These are phyloP conservation scores for Mycena citricolor DNA, from an alignment of 1,284 basidiomycete genomes.

Conservation along the genomic window DNA sequence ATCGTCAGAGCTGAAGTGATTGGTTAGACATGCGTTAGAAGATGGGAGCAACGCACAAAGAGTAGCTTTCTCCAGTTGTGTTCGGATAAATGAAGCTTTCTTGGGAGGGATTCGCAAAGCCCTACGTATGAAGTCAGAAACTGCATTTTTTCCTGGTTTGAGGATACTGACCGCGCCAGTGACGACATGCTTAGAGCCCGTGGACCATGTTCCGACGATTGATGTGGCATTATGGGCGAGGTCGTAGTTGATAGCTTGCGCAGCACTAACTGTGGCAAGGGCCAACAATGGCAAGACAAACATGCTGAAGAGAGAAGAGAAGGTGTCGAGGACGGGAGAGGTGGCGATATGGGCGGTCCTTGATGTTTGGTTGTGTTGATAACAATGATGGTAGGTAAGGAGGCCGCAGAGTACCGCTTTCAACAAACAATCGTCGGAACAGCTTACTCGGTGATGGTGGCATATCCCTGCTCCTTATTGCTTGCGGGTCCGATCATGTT, in stretches of 20 bases:
- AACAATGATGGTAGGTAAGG: no score
- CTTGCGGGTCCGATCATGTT: no score
- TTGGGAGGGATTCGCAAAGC: conserved; percentile 82
- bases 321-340: not conserved
- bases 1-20: conserved; percentile 53
- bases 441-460: no score
- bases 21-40: conserved; percentile 2
- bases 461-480: no score
- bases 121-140: conserved; percentile 47
- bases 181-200: conserved; percentile 70
- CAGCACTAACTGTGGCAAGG: conserved; percentile 35
- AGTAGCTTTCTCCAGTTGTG: conserved; percentile 83
- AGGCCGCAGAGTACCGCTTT: no score
- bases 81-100: conserved; percentile 77
- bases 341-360: conserved; percentile 5
- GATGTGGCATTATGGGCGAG: conserved; percentile 56
- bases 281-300: conserved; percentile 37
- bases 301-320: conserved; percentile 30
- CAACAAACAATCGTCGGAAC: no score
- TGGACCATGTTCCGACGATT: conserved; percentile 83
- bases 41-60: conserved; percentile 65
- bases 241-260: conserved; percentile 39
- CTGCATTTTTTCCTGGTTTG: not conserved
- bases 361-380: no score
- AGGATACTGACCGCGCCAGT: conserved; percentile 84